phyloP scores from a whole-genome alignment of 441 rosid genomes.

The Arabidopsis hybrid region DNA sequence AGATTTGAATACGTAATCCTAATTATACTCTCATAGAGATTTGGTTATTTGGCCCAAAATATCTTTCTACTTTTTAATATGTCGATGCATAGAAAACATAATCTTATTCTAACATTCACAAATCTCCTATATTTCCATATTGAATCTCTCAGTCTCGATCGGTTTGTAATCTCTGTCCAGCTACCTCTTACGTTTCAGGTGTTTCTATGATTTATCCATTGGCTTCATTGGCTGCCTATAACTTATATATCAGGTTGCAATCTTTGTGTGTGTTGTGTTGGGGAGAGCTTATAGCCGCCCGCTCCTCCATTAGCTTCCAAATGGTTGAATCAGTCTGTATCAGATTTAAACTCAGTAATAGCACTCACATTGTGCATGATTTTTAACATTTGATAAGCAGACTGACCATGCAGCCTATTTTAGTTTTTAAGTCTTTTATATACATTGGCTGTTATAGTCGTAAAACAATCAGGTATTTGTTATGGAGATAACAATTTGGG shows the following conservation, averaged over 20 bases:
- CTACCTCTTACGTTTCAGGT: neutral
- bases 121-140: no score
- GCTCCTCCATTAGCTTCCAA: conserved; percentile 68
- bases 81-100: no score
- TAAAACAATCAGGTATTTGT: no score
- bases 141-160: no score
- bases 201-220: neutral
- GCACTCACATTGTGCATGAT: no score
- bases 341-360: conserved; percentile 4
- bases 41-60: neutral
- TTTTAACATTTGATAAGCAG: no score
- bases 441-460: no score
- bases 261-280: conserved; percentile 46
- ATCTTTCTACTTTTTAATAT: neutral
- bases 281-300: conserved; percentile 50
- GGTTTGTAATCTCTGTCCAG: no score
- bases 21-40: neutral
- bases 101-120: no score
- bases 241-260: conserved; percentile 52
- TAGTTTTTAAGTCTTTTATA: no score
- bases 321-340: conserved; percentile 75
- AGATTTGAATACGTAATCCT: neutral
- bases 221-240: conserved; percentile 47
- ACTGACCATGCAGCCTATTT: neutral
- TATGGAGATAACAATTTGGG: no score